Percentiles rank a stretch among this genome's conserved stretches.
phyloP scores from a whole-genome alignment of 2,329 filamentous ascomycete species.

The Pestalotiopsis sp. region DNA sequence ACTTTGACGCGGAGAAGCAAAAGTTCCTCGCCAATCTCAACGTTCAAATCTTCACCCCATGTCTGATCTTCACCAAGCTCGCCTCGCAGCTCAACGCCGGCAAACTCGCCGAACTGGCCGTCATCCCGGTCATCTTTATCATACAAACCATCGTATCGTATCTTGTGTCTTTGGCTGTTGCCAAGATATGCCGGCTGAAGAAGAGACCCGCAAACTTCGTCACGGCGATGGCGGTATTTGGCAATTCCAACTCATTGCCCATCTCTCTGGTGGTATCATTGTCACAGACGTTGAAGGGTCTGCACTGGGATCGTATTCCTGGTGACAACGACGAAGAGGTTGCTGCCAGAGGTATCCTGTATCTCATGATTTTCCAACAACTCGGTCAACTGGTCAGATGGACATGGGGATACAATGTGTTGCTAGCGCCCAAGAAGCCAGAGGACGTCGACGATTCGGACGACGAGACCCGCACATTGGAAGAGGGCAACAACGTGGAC shows the following conservation, averaged over 20 bases:
- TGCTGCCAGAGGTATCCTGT: slow-evolving; percentile 88
- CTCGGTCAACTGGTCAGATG: slow-evolving; percentile 92
- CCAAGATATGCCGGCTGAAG: slow-evolving; percentile 77
- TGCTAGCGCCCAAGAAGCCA: slow-evolving; percentile 81
- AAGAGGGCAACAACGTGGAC: slow-evolving; percentile 63
- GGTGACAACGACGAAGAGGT: slow-evolving; percentile 96
- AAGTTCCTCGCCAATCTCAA: slow-evolving; percentile 97
- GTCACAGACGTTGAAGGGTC: slow-evolving; percentile 85
- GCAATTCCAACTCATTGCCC: slow-evolving; percentile 96
- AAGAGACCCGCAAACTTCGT: slow-evolving; percentile 92
- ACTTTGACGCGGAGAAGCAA: slow-evolving; percentile 94
- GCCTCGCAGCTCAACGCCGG: slow-evolving; percentile 91
- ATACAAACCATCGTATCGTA: slow-evolving; percentile 89
- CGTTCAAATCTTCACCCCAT: slow-evolving; percentile 94
- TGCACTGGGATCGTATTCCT: slow-evolving; percentile 91
- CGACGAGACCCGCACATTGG: slow-evolving; percentile 40
- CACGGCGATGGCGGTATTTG: slow-evolving; percentile 95
- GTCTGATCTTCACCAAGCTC: slow-evolving; percentile 96
- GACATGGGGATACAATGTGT: slow-evolving; percentile 97
- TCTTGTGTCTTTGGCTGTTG: slow-evolving; percentile 69
- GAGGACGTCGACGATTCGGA: slow-evolving; percentile 64
- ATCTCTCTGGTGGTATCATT: slow-evolving; percentile 95
- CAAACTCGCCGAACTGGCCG: slow-evolving; percentile 84
- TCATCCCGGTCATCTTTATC: slow-evolving; percentile 94
- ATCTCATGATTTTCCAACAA: slow-evolving; percentile 96